Evolutionary conservation across 140 eudicot genomes (phyloP).

Genomic region (Cichorium intybus): DNA sequence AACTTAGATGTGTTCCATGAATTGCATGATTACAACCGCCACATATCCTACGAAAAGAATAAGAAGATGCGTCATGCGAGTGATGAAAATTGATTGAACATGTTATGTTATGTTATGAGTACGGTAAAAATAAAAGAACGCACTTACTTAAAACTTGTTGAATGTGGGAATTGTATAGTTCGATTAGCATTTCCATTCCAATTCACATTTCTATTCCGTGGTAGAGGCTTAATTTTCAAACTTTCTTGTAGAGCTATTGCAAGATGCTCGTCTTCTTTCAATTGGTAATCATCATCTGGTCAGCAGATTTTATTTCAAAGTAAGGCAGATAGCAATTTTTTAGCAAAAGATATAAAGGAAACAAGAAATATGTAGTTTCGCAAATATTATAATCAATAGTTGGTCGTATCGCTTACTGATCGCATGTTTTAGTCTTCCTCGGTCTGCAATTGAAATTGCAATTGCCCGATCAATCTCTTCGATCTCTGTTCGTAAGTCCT

Average conservation of each 20-base stretch:
- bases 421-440: conserved; percentile 35
- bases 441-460: conserved; percentile 65
- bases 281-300: conserved; percentile 47
- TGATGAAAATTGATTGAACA: conserved; percentile 3
- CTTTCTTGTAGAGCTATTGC: conserved; percentile 84
- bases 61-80: neutral
- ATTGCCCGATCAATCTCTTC: conserved; percentile 70
- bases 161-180: conserved; percentile 53
- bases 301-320: neutral
- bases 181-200: conserved; percentile 53
- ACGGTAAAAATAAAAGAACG: neutral
- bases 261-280: conserved; percentile 80
- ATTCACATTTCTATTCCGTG: conserved; percentile 30
- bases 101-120: neutral
- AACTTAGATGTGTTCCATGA: conserved; percentile 59
- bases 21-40: conserved; percentile 75
- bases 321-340: neutral
- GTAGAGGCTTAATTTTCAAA: conserved; percentile 54
- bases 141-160: conserved; percentile 52
- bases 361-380: conserved; percentile 3
- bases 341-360: neutral
- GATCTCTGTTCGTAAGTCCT: conserved; percentile 47
- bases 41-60: conserved; percentile 53
- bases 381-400: neutral
- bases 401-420: conserved; percentile 42